Evolutionary conservation across 257 asterid genomes (phyloP), one percentile per base, ranked within the genome.

Genomic region (Penstemon davidsonii): DNA sequence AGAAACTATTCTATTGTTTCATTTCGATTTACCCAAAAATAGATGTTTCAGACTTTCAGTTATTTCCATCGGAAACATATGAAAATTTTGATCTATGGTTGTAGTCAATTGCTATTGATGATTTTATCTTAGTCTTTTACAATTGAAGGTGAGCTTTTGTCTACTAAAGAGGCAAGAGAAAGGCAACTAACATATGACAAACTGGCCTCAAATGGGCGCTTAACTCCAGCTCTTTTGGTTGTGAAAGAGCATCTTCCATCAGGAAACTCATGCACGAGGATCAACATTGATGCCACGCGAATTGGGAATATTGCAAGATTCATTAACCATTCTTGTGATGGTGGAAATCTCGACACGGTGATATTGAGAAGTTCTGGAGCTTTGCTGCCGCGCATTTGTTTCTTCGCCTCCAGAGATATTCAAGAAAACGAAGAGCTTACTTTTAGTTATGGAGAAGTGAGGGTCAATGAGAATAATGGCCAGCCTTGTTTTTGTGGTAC

Each of bases 241-340:
- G 91, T 88, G 76, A 90, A 77, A 77, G 97, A 90, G 76, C 92
- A 93, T 75, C 94, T 90, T 64, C 88, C 91, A 1, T 84, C 86
- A 12, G 87, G 94, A 50, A 84, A 83, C 66, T 50, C 78, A 4
- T 88, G 94, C 75, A 80, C 90, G 81, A 82, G 99, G 81, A 79
- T 88, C 67, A 93, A 93, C 75, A 83, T 90, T 62, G 99, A 93
- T 56, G 98, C 94, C 67, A 90, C 99, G 43, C 76, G 78, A 51
- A 77, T 81, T 5, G 98, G 97, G 4, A 93, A 88, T 53, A 62
- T 88, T 12, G 94, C 97, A 1, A 79, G 97, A 55, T 93, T 93
- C 77, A 84, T 93, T 40, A 93, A 93, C 80, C 99, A 93, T 67
- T 93, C 95, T 1, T 93, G 97, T 49, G 96, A 90, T 67, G 99